Evolutionary conservation across 495 filamentous ascomycete species (phyloP).

Genomic region (Hypoxylon intermedium): DNA sequence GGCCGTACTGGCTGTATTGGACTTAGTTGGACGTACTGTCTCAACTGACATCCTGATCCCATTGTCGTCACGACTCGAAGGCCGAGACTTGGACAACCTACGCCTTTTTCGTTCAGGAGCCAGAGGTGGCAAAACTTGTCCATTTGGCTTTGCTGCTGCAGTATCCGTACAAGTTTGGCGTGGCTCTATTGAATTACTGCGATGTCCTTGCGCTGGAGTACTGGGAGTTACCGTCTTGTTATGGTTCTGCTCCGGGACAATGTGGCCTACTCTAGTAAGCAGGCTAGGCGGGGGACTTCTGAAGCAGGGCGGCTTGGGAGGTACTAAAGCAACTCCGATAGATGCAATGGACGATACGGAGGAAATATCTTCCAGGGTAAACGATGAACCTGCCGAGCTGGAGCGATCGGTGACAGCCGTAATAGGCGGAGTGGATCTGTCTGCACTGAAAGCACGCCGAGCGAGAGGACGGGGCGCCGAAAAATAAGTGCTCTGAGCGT

Average conservation of each 20-base stretch:
- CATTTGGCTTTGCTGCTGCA: not conserved
- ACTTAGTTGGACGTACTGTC: conserved; percentile 6
- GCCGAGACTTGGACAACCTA: conserved; percentile 34
- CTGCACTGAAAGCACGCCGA: conserved; percentile 18
- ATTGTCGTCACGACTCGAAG: not conserved
- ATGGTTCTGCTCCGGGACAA: not conserved
- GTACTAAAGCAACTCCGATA: conserved; percentile 39
- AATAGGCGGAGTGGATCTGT: conserved; percentile 6
- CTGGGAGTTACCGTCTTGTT: not conserved
- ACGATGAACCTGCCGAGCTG: conserved; percentile 15
- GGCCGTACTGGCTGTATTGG: not conserved
- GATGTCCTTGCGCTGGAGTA: not conserved
- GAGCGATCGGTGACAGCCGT: conserved; percentile 4
- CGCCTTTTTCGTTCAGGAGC: conserved; percentile 24
- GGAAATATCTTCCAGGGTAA: conserved; percentile 4
- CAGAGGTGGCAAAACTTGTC: conserved; percentile 1
- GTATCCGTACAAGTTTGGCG: conserved; percentile 10
- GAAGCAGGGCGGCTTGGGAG: conserved; percentile 24
- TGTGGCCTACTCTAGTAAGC: not conserved
- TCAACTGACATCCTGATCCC: conserved; percentile 13
- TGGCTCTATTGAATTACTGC: not conserved
- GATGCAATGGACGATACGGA: conserved; percentile 30
- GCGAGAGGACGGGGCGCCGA: conserved; percentile 34
- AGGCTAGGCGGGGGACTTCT: conserved; percentile 1
- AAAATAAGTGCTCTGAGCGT: conserved; percentile 39